Evolutionary conservation across 352 stramenopile genomes (phyloP).

Genomic region (Phytophthora nicotianae): DNA sequence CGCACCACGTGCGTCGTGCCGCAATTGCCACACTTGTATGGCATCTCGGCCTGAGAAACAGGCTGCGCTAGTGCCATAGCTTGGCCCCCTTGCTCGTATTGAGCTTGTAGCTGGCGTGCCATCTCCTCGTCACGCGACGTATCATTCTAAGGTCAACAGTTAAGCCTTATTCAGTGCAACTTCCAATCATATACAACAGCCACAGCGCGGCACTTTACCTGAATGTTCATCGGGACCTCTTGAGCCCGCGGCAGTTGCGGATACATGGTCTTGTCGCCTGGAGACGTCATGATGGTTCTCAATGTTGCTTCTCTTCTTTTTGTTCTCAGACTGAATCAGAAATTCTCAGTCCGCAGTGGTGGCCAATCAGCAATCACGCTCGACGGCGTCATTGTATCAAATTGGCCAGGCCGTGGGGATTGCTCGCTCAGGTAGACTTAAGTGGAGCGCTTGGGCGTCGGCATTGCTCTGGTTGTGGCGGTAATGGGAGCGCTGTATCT

Average conservation of each 20-base stretch:
- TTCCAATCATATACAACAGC: not conserved
- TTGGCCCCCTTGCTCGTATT: conserved; percentile 50
- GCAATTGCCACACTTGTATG: conserved; percentile 72
- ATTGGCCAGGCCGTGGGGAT: conserved; percentile 5
- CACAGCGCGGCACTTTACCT: conserved; percentile 4
- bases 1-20: conserved; percentile 66
- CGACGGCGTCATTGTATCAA: conserved; percentile 1
- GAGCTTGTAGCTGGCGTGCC: conserved; percentile 56
- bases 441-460: conserved; percentile 32
- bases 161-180: not conserved
- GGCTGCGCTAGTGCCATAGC: conserved; percentile 46
- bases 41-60: conserved; percentile 41
- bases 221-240: conserved; percentile 20
- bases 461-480: conserved; percentile 30
- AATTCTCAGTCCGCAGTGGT: conserved; percentile 8
- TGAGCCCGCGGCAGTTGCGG: conserved; percentile 18
- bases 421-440: conserved; percentile 28
- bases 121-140: conserved; percentile 56
- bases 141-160: conserved; percentile 26
- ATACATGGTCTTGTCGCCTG: conserved; percentile 29
- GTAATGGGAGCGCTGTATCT: conserved; percentile 44
- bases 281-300: conserved; percentile 27
- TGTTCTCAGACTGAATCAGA: conserved; percentile 11
- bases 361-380: conserved; percentile 20
- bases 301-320: not conserved